Base-by-base conservation (phyloP, 2,329 filamentous ascomycete genomes). In the Aspergillus phoenicis region DNA sequence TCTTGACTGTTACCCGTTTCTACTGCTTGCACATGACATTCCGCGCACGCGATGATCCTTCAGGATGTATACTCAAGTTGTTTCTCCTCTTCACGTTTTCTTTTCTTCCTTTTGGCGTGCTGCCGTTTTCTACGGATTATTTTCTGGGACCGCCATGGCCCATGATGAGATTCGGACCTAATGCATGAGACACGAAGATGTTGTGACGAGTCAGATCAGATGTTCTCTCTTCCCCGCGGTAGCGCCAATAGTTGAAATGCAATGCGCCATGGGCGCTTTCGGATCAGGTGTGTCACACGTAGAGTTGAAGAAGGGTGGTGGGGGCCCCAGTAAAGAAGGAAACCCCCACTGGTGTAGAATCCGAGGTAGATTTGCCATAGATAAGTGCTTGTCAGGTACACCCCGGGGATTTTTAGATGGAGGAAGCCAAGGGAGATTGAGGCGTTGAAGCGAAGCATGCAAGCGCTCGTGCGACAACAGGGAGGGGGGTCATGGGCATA, bases 131-230 rank as follows among this genome's bases (percentile, higher is more conserved):
- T 61, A 57, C n/a, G 57, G 49, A 52, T 62, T 52, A 17, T 45
- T 59, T 58, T 67, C 61, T 52, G 51, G 61, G 62, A 58, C 58
- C 58, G 30, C 28, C 20, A 49, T 45, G 62, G 57, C 38, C 58
- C 59, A 49, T 63, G 63, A 68, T 53, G 66, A 68, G 60, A 60
- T 67, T 66, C 64, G 63, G 64, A 65, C 58, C 60, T 67, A 63
- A 67, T 65, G 61, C 63, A 67, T 65, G 65, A 66, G 64, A 64
- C 59, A 64, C 63, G 67, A 67, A 60, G 58, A 62, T 51, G 54
- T 56, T 62, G 57, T 66, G 64, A 67, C 45, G 64, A 68, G 61
- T 61, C 59, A 61, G 41, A 48, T 61, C 59, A 60, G 41, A 48
- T 55, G 58, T 45, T 52, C 52, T 48, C 49, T 28, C 61, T 17